phyloP scores from a whole-genome alignment of 495 filamentous ascomycete species.

The Parachaetomium inaequale region DNA sequence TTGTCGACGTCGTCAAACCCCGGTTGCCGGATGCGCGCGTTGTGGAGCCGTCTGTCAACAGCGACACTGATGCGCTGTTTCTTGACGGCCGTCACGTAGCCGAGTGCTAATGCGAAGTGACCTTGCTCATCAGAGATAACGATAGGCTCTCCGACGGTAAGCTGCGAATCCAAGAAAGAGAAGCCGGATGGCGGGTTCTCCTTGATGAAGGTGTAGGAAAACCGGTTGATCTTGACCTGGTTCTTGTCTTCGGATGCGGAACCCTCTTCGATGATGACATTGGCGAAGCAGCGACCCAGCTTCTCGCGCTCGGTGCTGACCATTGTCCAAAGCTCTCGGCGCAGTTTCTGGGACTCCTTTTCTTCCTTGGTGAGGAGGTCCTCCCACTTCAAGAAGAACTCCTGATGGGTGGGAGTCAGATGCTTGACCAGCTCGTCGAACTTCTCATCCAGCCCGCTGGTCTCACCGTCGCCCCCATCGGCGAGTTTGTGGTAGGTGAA shows the following conservation, averaged over 20 bases:
- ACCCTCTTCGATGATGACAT: conserved; percentile 72
- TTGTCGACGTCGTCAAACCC: conserved; percentile 73
- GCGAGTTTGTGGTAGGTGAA: conserved; percentile 93
- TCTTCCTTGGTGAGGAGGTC: conserved; percentile 90
- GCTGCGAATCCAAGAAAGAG: conserved; percentile 86
- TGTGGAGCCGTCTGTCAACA: conserved; percentile 83
- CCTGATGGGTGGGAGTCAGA: conserved; percentile 64
- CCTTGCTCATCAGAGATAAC: conserved; percentile 95
- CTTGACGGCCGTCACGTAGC: conserved; percentile 74
- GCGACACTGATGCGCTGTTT: conserved; percentile 75
- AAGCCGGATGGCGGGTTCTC: conserved; percentile 53
- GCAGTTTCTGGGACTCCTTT: conserved; percentile 74
- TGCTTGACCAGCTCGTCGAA: conserved; percentile 74
- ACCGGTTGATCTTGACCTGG: conserved; percentile 82
- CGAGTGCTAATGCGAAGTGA: conserved; percentile 89
- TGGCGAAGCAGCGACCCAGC: conserved; percentile 64
- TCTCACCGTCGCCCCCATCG: conserved; percentile 77
- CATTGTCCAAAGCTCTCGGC: conserved; percentile 93
- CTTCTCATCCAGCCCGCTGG: conserved; percentile 67
- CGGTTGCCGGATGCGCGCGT: conserved; percentile 67
- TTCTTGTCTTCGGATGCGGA: conserved; percentile 63
- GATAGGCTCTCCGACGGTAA: conserved; percentile 84
- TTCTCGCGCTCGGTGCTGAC: conserved; percentile 82
- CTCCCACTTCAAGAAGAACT: conserved; percentile 95
- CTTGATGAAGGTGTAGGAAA: conserved; percentile 77